Evolutionary conservation across 192 early-diverging fungal species (phyloP), one percentile per base, ranked within the genome.

Genomic region (Phycomyces blakesleeanus): DNA sequence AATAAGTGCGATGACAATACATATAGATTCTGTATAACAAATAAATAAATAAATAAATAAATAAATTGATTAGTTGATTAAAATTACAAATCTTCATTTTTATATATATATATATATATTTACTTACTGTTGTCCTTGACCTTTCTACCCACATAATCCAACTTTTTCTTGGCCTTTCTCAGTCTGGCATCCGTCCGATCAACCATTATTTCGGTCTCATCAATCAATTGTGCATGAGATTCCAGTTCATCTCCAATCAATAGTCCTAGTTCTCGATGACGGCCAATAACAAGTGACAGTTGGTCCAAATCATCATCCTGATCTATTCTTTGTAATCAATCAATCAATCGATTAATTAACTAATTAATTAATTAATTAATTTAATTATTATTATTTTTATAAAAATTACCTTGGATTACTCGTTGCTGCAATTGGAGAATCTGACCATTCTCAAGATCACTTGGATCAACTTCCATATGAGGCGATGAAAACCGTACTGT

Each of bases 241-340:
- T 89, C 83, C 40, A 92, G 63, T 70, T 92, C 91, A 55, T 91
- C 87, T 20, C 82, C 83, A 57, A 90, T 92, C 72, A 84, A 64
- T 20, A 89, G 22, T 0, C 91, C 91, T 2, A 92, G 64, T 47
- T 88, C 81, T 64, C 82, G 78, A 65, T 90, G 91, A 29, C 91
- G 82, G 24, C 73, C 72, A 25, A 92, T 73, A 8, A 85, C 80
- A 8, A 68, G 68, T 29, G 74, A 73, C 11, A 92, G 71, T 50
- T 75, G 74, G 73, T 92, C 91, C 42, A 92, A 63, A 57, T 87
- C 84, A n/a, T 78, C 63, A 73, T 92, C 91, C 73, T 92, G 91
- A 59, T 89, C 89, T 89, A 72, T 10, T 10, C 2, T 52, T n/a
- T n/a, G n/a, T n/a, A n/a, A n/a, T n/a, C n/a, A n/a, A n/a, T n/a